Base-by-base conservation (phyloP, 2,329 filamentous ascomycete genomes). In the Aspergillus fischeri region DNA sequence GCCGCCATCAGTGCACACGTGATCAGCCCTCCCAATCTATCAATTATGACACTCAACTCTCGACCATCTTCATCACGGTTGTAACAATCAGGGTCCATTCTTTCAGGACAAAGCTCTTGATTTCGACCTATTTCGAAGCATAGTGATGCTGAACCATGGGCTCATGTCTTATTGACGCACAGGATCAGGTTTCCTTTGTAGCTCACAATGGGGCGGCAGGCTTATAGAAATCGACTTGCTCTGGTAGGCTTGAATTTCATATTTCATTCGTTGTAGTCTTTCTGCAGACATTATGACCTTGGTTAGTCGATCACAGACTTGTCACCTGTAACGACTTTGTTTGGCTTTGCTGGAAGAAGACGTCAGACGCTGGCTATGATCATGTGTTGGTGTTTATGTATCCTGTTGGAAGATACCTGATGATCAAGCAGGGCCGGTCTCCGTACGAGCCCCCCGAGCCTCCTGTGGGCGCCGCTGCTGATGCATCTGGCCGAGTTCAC, bases 141-240 rank as follows among this genome's bases (percentile, higher is more conserved):
- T 28, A 35, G 2, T 10, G 24, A 41, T 11, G 6, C 53, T 32
- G 20, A 6, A 25, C 11, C 35, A 60, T 52, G 56, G 24, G 20
- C 17, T 49, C 17, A 29, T 52, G 41, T 29, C 51, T 17, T 21
- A 44, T 47, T 3, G 44, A n/a, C 27, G 25, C 49, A 21, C 51
- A 41, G 41, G 29, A 24, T 45, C 17, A 52, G 24, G 20, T 29
- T 29, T 51, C 44, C 45, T 14, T 14, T 29, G 11, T 47, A 47
- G 44, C 29, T 32, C 54, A 58, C 61, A 49, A 78, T 79, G 77
- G 77, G 77, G 58, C 73, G 77, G 63, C 75, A 75, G 60, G 74
- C 75, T 60, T 78, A 77, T 65, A 65, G 78, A 64, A 76, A 73
- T 57, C 67, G 76, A 60, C 71, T 79, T 56, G 77, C 76, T 65